Base-by-base conservation (phyloP, 495 filamentous ascomycete genomes). In the Sordaria brevicollis region DNA sequence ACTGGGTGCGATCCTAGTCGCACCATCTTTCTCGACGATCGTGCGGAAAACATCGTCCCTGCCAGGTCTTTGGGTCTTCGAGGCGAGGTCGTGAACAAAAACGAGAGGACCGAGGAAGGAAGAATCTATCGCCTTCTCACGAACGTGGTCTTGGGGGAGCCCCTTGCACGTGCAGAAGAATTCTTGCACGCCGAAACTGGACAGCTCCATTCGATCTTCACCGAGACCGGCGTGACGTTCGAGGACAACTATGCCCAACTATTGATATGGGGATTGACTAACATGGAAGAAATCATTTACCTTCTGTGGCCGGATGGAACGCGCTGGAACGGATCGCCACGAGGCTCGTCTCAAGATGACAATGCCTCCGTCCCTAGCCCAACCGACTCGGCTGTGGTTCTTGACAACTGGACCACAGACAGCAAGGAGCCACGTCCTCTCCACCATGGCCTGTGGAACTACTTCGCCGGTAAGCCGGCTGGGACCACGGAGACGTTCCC, bases 201-300 rank as follows among this genome's bases (percentile, higher is more conserved):
- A 13, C 66, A 70, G 36, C 75, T 67, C 8, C 29, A 71, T 37
- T 72, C 43, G 2, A 49, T 70, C 15, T 62, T 70, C 13, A 65
- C 70, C 11, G 68, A 69, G 8, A 34, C 49, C 7, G 67, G 70
- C 9, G 4, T 72, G 13, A 4, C 35, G 4, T 37, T 76, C 25
- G 68, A 68, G 65, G 73, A 76, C 54, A 76, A 76, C 57, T 76
- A 72, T 43, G 41, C 73, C 19, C 75, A 76, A 41, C 17, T 76
- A 9, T 29, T 76, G 31, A 71, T 75, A 1, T 76, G 71, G 71
- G 75, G 70, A 19, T 49, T 76, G 7, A 72, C 70, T 0, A 73
- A 70, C 13, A 39, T 75, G 29, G 68, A 36, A 35, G 65, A 71
- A 10, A n/a, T 75, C 2, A 37, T 75, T 10, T 74, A 74, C 41